These are phyloP conservation scores for Candida montana DNA, from an alignment of 805 yeast species.

Conservation along the genomic window DNA sequence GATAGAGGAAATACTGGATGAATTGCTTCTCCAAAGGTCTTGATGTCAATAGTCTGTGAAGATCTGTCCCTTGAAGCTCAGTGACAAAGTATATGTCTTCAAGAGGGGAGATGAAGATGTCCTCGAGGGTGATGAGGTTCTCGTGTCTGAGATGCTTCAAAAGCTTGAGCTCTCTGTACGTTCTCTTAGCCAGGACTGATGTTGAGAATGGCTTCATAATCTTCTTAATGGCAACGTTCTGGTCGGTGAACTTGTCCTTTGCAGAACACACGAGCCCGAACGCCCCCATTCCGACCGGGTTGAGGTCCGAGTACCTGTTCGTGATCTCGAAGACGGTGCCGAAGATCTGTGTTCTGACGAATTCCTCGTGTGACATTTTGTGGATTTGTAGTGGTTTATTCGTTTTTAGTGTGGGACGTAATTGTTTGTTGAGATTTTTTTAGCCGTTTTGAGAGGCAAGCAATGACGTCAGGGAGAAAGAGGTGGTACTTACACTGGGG, in stretches of 20 bases:
- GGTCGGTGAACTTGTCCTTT: constrained; percentile 80
- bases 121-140: constrained; percentile 87
- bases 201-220: constrained; percentile 97
- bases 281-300: constrained; percentile 99
- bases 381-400: too few relatives aligned
- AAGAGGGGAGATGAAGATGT: constrained; percentile 87
- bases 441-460: too few relatives aligned
- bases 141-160: constrained; percentile 93
- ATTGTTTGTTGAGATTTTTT: too few relatives aligned
- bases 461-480: too few relatives aligned
- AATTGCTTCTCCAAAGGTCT: constrained; percentile 95
- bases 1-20: constrained; percentile 94
- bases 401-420: too few relatives aligned
- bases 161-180: constrained; percentile 91
- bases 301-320: constrained; percentile 80
- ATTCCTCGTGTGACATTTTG: constrained; percentile 23
- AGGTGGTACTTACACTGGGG: too few relatives aligned
- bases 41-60: constrained; percentile 84
- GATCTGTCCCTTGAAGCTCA: constrained; percentile 93
- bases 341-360: constrained; percentile 73
- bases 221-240: constrained; percentile 94
- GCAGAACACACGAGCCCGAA: constrained; percentile 98
- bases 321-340: constrained; percentile 95
- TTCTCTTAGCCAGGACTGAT: constrained; percentile 90
- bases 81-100: constrained; percentile 97